These are phyloP conservation scores for Arthrobotrys conoides DNA, from an alignment of 2,329 filamentous ascomycete species.

Conservation along the genomic window DNA sequence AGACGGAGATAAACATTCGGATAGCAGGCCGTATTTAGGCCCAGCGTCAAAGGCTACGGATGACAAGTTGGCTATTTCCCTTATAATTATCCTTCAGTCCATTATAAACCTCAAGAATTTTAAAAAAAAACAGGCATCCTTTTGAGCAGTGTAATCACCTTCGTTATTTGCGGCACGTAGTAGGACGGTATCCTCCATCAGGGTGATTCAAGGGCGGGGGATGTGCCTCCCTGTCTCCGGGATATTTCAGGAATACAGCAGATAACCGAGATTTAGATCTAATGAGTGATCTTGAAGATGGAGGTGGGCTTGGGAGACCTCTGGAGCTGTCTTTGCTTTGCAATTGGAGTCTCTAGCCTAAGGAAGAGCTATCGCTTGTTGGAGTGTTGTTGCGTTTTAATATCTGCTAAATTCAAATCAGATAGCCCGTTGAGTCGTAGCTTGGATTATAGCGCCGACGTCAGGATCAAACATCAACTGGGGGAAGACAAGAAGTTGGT, in stretches of 20 bases:
- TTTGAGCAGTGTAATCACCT: constrained; percentile 53
- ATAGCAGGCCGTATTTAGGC: constrained; percentile 56
- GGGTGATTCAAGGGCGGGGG: constrained; percentile 16
- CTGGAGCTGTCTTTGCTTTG: neutral
- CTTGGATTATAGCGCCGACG: constrained; percentile 9
- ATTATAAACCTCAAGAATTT: constrained; percentile 49
- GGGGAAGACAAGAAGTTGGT: neutral
- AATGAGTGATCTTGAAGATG: constrained; percentile 28
- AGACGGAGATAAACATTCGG: constrained; percentile 51
- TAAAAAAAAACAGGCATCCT: constrained; percentile 47
- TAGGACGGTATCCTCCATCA: constrained; percentile 55
- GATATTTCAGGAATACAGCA: constrained; percentile 14
- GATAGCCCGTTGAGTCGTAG: neutral
- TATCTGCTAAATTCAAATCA: constrained; percentile 16
- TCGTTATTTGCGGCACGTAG: constrained; percentile 46
- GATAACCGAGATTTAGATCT: constrained; percentile 5
- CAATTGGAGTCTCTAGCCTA: constrained; percentile 2
- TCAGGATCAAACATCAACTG: constrained; percentile 11
- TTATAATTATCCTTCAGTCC: constrained; percentile 58
- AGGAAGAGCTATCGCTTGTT: constrained; percentile 11
- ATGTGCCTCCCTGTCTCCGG: constrained; percentile 27
- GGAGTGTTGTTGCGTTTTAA: constrained; percentile 33
- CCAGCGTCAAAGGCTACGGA: constrained; percentile 50
- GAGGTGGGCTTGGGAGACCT: constrained; percentile 7
- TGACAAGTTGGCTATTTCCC: constrained; percentile 42